phyloP scores from a whole-genome alignment of 495 filamentous ascomycete species.

The Penicilliopsis zonata region DNA sequence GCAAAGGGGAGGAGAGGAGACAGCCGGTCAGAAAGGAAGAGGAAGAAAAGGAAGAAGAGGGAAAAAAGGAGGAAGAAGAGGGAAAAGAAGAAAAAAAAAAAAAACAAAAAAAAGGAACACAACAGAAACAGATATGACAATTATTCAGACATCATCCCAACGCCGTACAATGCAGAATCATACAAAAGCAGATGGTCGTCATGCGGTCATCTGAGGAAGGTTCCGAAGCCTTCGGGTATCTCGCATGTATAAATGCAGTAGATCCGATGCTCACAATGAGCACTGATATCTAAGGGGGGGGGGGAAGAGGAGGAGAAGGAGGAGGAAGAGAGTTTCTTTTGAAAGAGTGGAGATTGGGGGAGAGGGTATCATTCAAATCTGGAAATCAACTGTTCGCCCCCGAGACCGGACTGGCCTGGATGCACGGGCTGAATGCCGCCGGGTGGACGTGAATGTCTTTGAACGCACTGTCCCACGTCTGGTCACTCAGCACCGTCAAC shows the following conservation, averaged over 20 bases:
- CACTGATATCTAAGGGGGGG: constrained; percentile 2
- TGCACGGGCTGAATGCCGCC: constrained; percentile 22
- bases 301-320: constrained; percentile 3
- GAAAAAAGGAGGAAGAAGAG: constrained; percentile 7
- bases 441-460: constrained; percentile 20
- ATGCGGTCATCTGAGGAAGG: too few species aligned
- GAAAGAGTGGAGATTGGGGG: too few species aligned
- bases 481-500: constrained; percentile 74
- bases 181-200: too few species aligned
- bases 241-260: too few species aligned
- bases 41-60: constrained; percentile 5
- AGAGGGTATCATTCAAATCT: too few species aligned
- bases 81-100: constrained; percentile 7
- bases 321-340: constrained; percentile 4
- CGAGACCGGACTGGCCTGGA: constrained; percentile 23
- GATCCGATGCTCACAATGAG: constrained; percentile 6
- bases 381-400: constrained; percentile 28
- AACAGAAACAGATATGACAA: constrained; percentile 6
- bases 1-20: too few species aligned
- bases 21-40: neutral
- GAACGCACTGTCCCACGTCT: constrained; percentile 41
- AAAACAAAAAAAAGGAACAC: constrained; percentile 8
- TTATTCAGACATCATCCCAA: too few species aligned
- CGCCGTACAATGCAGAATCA: too few species aligned
- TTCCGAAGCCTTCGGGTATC: too few species aligned